A percentile compares a stretch with the other conserved stretches of the same genome.
These are phyloP conservation scores for Pseudohalonectria lignicola DNA, from an alignment of 2,329 filamentous ascomycete species.

Conservation along the genomic window DNA sequence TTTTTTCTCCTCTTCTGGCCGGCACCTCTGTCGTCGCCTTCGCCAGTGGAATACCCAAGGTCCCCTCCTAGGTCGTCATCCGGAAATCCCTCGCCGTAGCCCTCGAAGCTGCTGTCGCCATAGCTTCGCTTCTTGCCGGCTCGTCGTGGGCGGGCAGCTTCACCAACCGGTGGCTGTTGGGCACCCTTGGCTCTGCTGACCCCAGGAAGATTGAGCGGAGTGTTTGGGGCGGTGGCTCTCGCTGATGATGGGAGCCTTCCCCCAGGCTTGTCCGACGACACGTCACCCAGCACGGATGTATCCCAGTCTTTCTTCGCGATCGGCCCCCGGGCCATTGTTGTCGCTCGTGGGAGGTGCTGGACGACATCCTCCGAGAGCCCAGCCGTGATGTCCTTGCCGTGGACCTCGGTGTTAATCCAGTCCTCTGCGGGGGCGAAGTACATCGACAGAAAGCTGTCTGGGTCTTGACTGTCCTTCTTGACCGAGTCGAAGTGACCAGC, in stretches of 20 bases:
- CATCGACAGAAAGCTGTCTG: constrained; percentile 42
- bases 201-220: constrained; percentile 27
- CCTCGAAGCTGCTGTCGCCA: constrained; percentile 62
- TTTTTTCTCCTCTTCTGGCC: constrained; percentile 55
- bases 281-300: constrained; percentile 44
- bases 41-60: constrained; percentile 59
- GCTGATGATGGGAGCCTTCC: constrained; percentile 27
- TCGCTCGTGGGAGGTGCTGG: constrained; percentile 35
- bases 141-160: constrained; percentile 48
- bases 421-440: constrained; percentile 40
- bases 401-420: constrained; percentile 43
- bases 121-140: constrained; percentile 65
- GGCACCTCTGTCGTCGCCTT: constrained; percentile 48
- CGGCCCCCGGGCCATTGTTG: constrained; percentile 45
- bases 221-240: constrained; percentile 40
- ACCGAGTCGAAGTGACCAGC: constrained; percentile 49
- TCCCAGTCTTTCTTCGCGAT: constrained; percentile 47
- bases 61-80: constrained; percentile 53
- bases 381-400: constrained; percentile 41
- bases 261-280: constrained; percentile 29
- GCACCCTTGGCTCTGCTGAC: constrained; percentile 25
- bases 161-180: constrained; percentile 26
- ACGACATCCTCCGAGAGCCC: constrained; percentile 36
- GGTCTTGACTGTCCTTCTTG: constrained; percentile 41
- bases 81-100: constrained; percentile 60